These are phyloP conservation scores for Globisporangium abappressorium DNA, from an alignment of 352 stramenopile species.

Conservation along the genomic window DNA sequence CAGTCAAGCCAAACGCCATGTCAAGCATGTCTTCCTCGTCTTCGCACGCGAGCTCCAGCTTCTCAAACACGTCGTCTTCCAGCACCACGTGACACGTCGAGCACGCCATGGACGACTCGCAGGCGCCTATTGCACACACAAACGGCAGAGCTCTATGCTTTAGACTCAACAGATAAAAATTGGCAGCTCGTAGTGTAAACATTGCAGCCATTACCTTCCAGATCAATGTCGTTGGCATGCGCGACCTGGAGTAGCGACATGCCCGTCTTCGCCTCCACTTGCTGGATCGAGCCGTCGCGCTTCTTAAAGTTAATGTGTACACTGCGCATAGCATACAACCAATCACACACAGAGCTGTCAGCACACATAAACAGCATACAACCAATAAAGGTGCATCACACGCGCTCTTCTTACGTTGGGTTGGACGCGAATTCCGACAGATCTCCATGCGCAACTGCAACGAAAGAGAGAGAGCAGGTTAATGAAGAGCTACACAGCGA, in stretches of 20 bases:
- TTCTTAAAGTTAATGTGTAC: slow-evolving; percentile 78
- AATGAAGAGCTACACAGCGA: background rate
- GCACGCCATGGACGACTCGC: slow-evolving; percentile 95
- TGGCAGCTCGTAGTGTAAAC: background rate
- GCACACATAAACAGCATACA: background rate
- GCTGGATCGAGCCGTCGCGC: slow-evolving; percentile 52
- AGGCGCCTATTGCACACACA: slow-evolving; percentile 54
- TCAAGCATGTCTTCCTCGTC: slow-evolving; percentile 99
- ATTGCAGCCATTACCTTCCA: slow-evolving; percentile 69
- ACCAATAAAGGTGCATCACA: slow-evolving; percentile 4
- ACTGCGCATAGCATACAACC: slow-evolving; percentile 20
- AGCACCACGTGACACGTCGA: slow-evolving; percentile 99
- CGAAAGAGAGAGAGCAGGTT: background rate
- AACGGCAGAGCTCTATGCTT: background rate
- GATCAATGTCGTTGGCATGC: slow-evolving; percentile 92
- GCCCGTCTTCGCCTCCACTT: slow-evolving; percentile 69
- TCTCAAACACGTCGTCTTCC: slow-evolving; percentile 89
- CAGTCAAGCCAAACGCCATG: slow-evolving; percentile 97
- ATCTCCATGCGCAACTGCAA: slow-evolving; percentile 45
- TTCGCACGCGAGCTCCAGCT: slow-evolving; percentile 89
- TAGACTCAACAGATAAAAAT: too few relatives aligned
- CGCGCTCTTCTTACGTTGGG: slow-evolving; percentile 42
- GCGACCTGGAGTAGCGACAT: slow-evolving; percentile 91
- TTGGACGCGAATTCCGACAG: slow-evolving; percentile 57
- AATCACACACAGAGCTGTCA: background rate